These are phyloP conservation scores for Schizochytrium sp. DNA, from an alignment of 108 stramenopile genomes.

Conservation along the genomic window DNA sequence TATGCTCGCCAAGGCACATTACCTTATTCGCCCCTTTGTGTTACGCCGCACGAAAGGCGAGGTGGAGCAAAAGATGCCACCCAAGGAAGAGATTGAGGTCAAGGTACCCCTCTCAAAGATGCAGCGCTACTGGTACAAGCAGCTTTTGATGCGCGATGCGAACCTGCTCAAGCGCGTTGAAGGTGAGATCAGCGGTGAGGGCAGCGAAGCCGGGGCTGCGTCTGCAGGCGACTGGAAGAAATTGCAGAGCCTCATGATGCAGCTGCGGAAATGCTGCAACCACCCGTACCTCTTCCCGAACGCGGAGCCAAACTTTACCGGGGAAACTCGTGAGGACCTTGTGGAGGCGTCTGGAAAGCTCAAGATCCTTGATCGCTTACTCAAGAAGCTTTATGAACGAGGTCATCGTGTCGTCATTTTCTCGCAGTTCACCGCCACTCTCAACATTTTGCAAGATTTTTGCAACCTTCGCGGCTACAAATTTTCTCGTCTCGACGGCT, in stretches of 20 bases:
- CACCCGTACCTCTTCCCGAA: conserved; percentile 98
- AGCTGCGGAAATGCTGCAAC: conserved; percentile 95
- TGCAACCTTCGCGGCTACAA: conserved; percentile 62
- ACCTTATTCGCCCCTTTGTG: conserved; percentile 84
- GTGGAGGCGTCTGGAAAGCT: conserved; percentile 66
- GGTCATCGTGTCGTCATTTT: conserved; percentile 88
- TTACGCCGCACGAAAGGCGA: conserved; percentile 78
- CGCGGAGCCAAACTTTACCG: conserved; percentile 74
- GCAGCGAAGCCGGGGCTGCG: background rate
- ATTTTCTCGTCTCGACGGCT: conserved; percentile 68
- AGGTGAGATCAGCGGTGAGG: background rate
- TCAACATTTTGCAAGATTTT: conserved; percentile 82
- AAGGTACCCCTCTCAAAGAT: conserved; percentile 66
- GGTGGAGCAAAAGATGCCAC: conserved; percentile 86
- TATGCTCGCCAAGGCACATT: conserved; percentile 75
- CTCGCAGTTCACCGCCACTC: conserved; percentile 85
- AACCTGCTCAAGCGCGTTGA: conserved; percentile 22
- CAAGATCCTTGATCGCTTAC: conserved; percentile 76
- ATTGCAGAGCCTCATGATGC: conserved; percentile 79
- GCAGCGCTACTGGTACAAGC: conserved; percentile 73
- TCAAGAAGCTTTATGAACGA: conserved; percentile 66
- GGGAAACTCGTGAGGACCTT: conserved; percentile 70
- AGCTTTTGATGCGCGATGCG: conserved; percentile 52
- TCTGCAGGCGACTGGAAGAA: background rate
- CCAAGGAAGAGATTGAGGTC: conserved; percentile 87